phyloP scores from a whole-genome alignment of 1,284 basidiomycete genomes.

The Tetrapyrgos nigripes region DNA sequence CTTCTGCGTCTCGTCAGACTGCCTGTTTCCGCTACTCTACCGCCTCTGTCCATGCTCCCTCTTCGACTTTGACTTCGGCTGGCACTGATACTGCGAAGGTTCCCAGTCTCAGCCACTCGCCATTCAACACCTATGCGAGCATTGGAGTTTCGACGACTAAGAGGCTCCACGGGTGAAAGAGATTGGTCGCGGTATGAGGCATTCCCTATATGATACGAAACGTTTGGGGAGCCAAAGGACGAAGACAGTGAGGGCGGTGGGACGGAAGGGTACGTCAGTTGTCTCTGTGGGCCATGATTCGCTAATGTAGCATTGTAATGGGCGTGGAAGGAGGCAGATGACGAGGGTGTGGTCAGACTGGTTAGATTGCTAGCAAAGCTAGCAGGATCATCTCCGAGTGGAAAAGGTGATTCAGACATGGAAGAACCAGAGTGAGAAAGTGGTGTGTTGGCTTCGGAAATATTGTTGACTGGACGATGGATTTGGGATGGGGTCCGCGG shows the following conservation, averaged over 20 bases:
- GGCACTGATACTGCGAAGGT: slow-evolving; percentile 45
- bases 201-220: slow-evolving; percentile 47
- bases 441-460: slow-evolving; percentile 59
- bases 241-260: slow-evolving; percentile 73
- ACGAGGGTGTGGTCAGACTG: slow-evolving; percentile 69
- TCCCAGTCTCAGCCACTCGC: slow-evolving; percentile 49
- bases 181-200: slow-evolving; percentile 46
- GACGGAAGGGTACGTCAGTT: slow-evolving; percentile 67
- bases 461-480: slow-evolving; percentile 52
- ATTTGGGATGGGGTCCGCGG: slow-evolving; percentile 70
- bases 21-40: slow-evolving; percentile 69
- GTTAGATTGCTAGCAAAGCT: slow-evolving; percentile 65
- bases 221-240: slow-evolving; percentile 68
- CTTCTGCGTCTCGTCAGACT: slow-evolving; percentile 45
- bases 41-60: slow-evolving; percentile 65
- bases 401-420: slow-evolving; percentile 63
- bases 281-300: slow-evolving; percentile 16
- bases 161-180: slow-evolving; percentile 55
- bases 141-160: slow-evolving; percentile 57
- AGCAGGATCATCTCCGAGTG: slow-evolving; percentile 57
- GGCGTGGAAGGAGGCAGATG: slow-evolving; percentile 56
- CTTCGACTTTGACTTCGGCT: slow-evolving; percentile 62
- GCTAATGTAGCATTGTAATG: slow-evolving; percentile 35
- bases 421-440: slow-evolving; percentile 57
- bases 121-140: slow-evolving; percentile 40